These are phyloP conservation scores for Monosporascus sp. DNA, from an alignment of 2,329 filamentous ascomycete species.

Conservation along the genomic window DNA sequence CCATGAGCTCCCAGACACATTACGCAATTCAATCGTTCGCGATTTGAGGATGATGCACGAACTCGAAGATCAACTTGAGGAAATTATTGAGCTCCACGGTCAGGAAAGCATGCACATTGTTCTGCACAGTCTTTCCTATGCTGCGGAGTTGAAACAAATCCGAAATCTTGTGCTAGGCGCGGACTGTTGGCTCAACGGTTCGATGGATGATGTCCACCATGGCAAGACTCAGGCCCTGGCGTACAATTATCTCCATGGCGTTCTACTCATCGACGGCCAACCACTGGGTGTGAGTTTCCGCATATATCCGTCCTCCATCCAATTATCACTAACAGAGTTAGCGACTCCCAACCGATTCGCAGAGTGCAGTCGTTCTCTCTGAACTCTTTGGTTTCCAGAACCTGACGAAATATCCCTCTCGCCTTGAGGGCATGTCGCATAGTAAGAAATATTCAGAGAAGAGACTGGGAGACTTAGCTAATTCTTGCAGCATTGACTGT, in stretches of 20 bases:
- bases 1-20: conserved; percentile 21
- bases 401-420: conserved; percentile 48
- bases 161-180: conserved; percentile 6
- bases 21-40: conserved; percentile 35
- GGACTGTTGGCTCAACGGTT: conserved; percentile 15
- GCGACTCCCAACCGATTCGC: conserved; percentile 27
- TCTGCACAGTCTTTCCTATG: conserved; percentile 38
- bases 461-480: conserved; percentile 8
- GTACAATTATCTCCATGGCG: conserved; percentile 29
- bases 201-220: conserved; percentile 2
- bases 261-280: conserved; percentile 36
- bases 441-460: conserved; percentile 15
- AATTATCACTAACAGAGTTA: conserved; percentile 26
- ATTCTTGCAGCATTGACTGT: conserved; percentile 11
- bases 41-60: conserved; percentile 39
- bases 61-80: conserved; percentile 27
- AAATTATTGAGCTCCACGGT: conserved; percentile 23
- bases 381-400: conserved; percentile 49
- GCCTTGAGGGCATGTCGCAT: conserved; percentile 47
- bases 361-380: conserved; percentile 27
- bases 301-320: not conserved
- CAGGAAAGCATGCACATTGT: conserved; percentile 23
- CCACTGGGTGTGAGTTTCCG: conserved; percentile 31
- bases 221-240: conserved; percentile 19
- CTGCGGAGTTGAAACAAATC: conserved; percentile 18